Base-by-base conservation (phyloP, 2,329 filamentous ascomycete genomes). In the Talaromyces verruculosus region DNA sequence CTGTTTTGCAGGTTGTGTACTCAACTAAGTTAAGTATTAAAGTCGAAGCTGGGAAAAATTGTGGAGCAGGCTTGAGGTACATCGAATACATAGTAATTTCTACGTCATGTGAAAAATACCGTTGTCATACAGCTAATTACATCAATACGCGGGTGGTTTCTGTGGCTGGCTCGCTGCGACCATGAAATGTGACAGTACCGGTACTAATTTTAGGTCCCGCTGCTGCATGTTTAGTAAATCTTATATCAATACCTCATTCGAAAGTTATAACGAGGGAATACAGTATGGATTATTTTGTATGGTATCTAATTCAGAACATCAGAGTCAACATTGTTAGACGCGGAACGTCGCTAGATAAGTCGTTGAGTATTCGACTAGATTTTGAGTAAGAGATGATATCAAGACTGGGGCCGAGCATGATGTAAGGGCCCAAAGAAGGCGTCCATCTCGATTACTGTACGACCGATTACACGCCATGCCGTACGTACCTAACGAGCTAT, bases 91-190 rank as follows among this genome's bases (percentile, higher is more conserved):
- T n/a, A n/a, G n/a, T n/a, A 72, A 76, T 72, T 68, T 67, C 72
- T 74, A 76, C 74, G 74, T 76, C 74, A 76, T 76, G 73, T 74
- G 74, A 72, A 72, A 61, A 58, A 64, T 60, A 60, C 37, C 13
- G 3, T 19, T 13, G 3, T 25, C 5, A 28, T 60, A 60, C 57
- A 5, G 22, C 3, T 3, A 28, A 15, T 28, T 41, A 45, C 57
- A 60, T 45, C 37, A 19, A 41, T 45, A 60, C 57, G 39, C 22
- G 37, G 22, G 22, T 22, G 37, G 15, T n/a, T 45, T 19, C 22
- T n/a, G 22, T 41, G 57, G 53, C 33, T 25, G 53, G 15, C 30
- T 22, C 30, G 5, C 11, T 37, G n/a, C 33, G 53, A 57, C 51
- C n/a, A 8, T 57, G n/a, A 37, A 35, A 35, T 19, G 53, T 57